These are phyloP conservation scores for Babesia divergens DNA, from an alignment of 169 alveolate species.

Conservation along the genomic window DNA sequence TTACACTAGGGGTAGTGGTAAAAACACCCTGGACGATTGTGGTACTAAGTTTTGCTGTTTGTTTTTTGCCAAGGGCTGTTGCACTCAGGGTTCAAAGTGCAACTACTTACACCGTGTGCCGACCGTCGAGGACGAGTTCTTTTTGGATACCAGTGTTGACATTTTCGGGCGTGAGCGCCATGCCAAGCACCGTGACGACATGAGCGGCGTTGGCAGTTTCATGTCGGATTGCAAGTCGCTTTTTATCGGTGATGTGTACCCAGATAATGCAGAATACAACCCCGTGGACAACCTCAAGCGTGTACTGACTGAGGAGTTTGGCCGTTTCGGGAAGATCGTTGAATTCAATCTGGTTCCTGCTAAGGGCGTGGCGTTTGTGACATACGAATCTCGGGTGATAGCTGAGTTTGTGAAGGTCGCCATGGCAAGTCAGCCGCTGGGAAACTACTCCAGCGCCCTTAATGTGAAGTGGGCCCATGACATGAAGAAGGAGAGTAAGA, in stretches of 20 bases:
- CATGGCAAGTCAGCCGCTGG: slow-evolving; percentile 93
- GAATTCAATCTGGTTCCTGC: slow-evolving; percentile 89
- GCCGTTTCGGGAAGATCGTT: slow-evolving; percentile 93
- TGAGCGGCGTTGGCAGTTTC: slow-evolving; percentile 96
- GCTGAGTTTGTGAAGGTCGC: slow-evolving; percentile 99
- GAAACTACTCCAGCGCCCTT: slow-evolving; percentile 86
- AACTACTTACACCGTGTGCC: slow-evolving; percentile 95
- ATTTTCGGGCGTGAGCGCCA: slow-evolving; percentile 97
- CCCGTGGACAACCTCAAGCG: slow-evolving; percentile 86
- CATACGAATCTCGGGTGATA: slow-evolving; percentile 90
- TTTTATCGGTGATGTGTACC: slow-evolving; percentile 88
- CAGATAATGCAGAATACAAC: slow-evolving; percentile 83
- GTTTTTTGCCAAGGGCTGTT: slow-evolving; percentile 96
- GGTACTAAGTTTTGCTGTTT: slow-evolving; percentile 88
- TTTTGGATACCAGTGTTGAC: slow-evolving; percentile 91
- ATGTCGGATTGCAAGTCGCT: slow-evolving; percentile 92
- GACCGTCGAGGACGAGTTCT: slow-evolving; percentile 87
- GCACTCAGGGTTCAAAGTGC: slow-evolving; percentile 96
- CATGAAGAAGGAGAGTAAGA: slow-evolving; percentile 48
- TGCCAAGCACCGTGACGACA: slow-evolving; percentile 94
- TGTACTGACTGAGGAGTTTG: slow-evolving; percentile 88
- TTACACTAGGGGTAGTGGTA: slow-evolving; percentile 92
- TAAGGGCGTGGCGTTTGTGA: slow-evolving; percentile 92
- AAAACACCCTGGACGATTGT: slow-evolving; percentile 67
- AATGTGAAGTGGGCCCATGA: slow-evolving; percentile 93